These are phyloP conservation scores for Beauveria caledonica DNA, from an alignment of 2,329 filamentous ascomycete genomes.

Conservation along the genomic window DNA sequence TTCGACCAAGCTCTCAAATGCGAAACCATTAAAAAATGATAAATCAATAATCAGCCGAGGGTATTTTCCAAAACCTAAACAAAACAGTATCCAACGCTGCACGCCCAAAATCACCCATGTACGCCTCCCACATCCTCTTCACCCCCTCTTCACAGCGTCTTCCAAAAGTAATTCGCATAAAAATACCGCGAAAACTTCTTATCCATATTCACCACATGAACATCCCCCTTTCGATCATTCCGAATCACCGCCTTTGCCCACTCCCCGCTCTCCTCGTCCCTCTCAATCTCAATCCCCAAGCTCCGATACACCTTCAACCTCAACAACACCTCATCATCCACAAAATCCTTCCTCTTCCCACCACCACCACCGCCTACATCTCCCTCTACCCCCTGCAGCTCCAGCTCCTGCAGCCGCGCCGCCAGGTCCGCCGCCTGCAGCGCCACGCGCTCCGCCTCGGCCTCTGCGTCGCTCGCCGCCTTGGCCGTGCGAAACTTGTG, in stretches of 20 bases:
- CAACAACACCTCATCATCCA: constrained; percentile 59
- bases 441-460: constrained; percentile 87
- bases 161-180: constrained; percentile 95
- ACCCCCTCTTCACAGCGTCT: constrained; percentile 53
- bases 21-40: neutral
- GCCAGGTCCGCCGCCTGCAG: constrained; percentile 68
- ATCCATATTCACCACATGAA: constrained; percentile 91
- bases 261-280: constrained; percentile 64
- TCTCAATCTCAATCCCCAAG: constrained; percentile 80
- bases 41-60: neutral
- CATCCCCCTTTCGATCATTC: constrained; percentile 80
- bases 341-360: constrained; percentile 30
- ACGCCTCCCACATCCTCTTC: constrained; percentile 10
- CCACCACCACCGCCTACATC: constrained; percentile 36
- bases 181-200: constrained; percentile 86
- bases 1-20: neutral
- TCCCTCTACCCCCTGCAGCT: constrained; percentile 72
- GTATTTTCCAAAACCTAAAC: neutral
- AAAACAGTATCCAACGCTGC: constrained; percentile 4
- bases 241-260: constrained; percentile 80
- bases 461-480: constrained; percentile 77
- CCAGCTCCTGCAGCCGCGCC: constrained; percentile 69
- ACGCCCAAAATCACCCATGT: constrained; percentile 1
- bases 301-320: constrained; percentile 87
- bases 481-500: constrained; percentile 95